phyloP scores from a whole-genome alignment of 164 flowering plant species.

The Liriodendron chinense region DNA sequence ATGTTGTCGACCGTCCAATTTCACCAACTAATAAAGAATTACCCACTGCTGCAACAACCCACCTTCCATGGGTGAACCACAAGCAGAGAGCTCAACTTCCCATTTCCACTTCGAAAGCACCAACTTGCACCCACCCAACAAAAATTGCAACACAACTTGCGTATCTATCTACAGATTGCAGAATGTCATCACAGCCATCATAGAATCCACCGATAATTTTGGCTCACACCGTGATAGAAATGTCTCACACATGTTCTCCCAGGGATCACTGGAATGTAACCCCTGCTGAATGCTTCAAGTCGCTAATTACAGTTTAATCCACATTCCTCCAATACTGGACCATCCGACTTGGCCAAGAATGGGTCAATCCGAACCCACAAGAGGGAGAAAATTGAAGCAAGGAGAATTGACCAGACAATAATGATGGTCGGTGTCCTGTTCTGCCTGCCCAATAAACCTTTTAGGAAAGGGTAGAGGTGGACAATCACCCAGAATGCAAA shows the following conservation, averaged over 20 bases:
- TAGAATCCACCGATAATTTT: conserved; percentile 3
- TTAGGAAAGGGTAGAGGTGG: conserved; percentile 67
- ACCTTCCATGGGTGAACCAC: conserved; percentile 18
- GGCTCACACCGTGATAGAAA: conserved; percentile 2
- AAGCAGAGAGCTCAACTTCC: conserved; percentile 9
- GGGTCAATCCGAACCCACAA: conserved; percentile 68
- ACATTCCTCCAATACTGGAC: conserved; percentile 52
- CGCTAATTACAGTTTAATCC: conserved; percentile 53
- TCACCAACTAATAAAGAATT: conserved; percentile 41
- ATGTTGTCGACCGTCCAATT: conserved; percentile 21
- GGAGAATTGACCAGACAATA: conserved; percentile 62
- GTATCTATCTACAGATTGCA: conserved; percentile 31
- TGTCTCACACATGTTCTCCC: background rate
- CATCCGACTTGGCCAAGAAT: conserved; percentile 46
- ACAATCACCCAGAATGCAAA: conserved; percentile 68
- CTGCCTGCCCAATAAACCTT: conserved; percentile 57
- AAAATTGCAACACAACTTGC: conserved; percentile 17
- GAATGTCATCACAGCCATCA: conserved; percentile 19
- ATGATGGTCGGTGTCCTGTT: conserved; percentile 62
- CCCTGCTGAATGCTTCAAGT: background rate
- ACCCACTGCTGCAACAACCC: conserved; percentile 17
- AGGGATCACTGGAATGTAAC: background rate
- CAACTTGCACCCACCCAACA: conserved; percentile 3
- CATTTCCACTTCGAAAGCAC: conserved; percentile 10
- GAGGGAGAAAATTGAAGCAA: conserved; percentile 65